These are phyloP conservation scores for Suhomyces bolitotheri DNA, from an alignment of 1,139 yeast species.

Conservation along the genomic window DNA sequence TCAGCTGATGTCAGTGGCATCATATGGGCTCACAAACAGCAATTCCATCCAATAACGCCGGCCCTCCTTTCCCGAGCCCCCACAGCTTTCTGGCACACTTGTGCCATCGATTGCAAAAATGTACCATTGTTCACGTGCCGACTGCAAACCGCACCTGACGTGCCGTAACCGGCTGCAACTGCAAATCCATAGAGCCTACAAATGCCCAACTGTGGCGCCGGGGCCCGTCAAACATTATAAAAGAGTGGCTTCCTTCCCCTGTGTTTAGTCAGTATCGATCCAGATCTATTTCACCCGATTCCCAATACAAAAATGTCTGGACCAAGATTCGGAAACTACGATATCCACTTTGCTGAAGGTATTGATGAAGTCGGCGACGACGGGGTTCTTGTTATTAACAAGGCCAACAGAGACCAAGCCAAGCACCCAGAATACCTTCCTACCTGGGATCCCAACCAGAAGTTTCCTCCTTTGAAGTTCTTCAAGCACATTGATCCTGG, in stretches of 20 bases:
- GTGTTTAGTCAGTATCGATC: neutral
- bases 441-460: slow-evolving; percentile 49
- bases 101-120: slow-evolving; percentile 6
- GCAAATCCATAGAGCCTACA: no score
- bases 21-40: no score
- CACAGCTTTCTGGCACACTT: no score
- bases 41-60: no score
- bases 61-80: no score
- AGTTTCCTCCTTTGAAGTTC: slow-evolving; percentile 46
- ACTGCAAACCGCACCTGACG: slow-evolving; percentile 8
- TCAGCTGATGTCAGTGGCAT: no score
- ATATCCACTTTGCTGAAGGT: slow-evolving; percentile 39
- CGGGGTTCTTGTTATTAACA: slow-evolving; percentile 39
- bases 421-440: slow-evolving; percentile 47
- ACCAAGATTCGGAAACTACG: slow-evolving; percentile 37
- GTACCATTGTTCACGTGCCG: no score
- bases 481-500: slow-evolving; percentile 57
- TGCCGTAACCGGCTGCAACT: neutral
- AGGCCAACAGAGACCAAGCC: slow-evolving; percentile 22
- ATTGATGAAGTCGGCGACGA: slow-evolving; percentile 40
- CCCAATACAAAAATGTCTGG: slow-evolving; percentile 4
- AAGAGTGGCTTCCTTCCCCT: neutral
- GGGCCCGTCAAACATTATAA: no score
- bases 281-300: no score
- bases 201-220: no score